Evolutionary conservation across 2,329 filamentous ascomycete genomes (phyloP), one percentile per base, ranked within the genome.

Genomic region (Blastomyces silverae): DNA sequence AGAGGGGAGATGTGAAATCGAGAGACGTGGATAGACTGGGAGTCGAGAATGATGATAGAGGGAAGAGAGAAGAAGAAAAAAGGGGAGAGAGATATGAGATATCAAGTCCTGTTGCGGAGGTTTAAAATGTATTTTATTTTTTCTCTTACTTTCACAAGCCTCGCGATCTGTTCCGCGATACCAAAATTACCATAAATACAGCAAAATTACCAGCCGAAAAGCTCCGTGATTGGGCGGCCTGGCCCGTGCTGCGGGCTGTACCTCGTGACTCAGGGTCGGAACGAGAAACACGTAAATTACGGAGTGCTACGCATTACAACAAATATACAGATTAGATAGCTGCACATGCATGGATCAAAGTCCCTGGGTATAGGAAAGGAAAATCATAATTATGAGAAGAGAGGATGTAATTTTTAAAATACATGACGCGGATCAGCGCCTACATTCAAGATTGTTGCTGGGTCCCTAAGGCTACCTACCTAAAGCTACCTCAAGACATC

Each of bases 151-250:
- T 34, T 6, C 2, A 34, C 31, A 34, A 5, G 31, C 31, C 31
- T 34, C 4, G 31, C 31, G 31, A 34, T 34, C 31, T 34, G 31
- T 34, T 34, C 57, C 37, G 22, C 28, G 22, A 25, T 17, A 44
- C 42, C 17, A 44, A 44, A 44, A 5, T 44, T 20, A 46, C 57
- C 58, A 61, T n/a, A 61, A 61, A 48, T 61, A 61, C 31, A 7
- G 31, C 31, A 34, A 34, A 34, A 34, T 34, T 34, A 34, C 58
- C 42, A 61, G 22, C 58, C 58, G 58, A 61, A 61, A 61, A 61
- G 42, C 39, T 48, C 58, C 58, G 58, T 48, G 25, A 46, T 61
- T 48, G 58, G 58, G 11, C 22, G 7, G 17, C 44, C 4, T 8
- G 22, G 10, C 31, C 22, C 25, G 5, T 17, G 20, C 55, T n/a